Evolutionary conservation across 352 stramenopile genomes (phyloP), one percentile per base, ranked within the genome.

Genomic region (Phytophthora cajani): DNA sequence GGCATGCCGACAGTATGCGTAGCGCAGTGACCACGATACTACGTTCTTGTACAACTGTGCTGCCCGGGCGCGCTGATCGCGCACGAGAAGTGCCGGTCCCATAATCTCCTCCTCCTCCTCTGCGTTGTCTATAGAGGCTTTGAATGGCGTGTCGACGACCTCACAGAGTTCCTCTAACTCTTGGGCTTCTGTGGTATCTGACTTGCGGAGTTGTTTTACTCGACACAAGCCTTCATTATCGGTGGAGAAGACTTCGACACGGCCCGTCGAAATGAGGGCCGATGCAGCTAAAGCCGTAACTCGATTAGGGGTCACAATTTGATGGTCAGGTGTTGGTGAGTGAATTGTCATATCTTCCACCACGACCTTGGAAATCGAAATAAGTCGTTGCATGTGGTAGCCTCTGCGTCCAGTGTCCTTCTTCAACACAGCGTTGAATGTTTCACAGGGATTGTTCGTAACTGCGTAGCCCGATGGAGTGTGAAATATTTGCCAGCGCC

Each of bases 371-470:
- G 42, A 12, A 8, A 50, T 17, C 7, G n/a, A 21, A 50, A 23
- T 12, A 1, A 55, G 25, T 9, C 30, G 30, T 33, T 14, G 23
- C 58, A 64, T 64, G 27, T 47, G 58, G 25, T 49, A 33, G 3
- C 57, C 27, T 5, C 57, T 44, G n/a, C 42, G 16, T 47, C 53
- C 42, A 8, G 40, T 19, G 19, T 55, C 56, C 17, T 19, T 47
- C n/a, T 64, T 64, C n/a, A 64, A 12, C 9, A 32, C 25, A 14
- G 25, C 57, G 14, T 64, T 64, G 5, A 54, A 47, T 1, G 52
- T 64, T 33, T 64, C 57, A 21, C 42, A 47, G 1, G 57, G n/a
- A 23, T 56, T 54, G 10, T 64, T 64, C 3, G 57, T 64, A 11
- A 27, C n/a, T 42, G 44, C 25, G n/a, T 36, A 55, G 30, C 44